These are phyloP conservation scores for Fusarium subglutinans DNA, from an alignment of 2,329 filamentous ascomycete species.

Conservation along the genomic window DNA sequence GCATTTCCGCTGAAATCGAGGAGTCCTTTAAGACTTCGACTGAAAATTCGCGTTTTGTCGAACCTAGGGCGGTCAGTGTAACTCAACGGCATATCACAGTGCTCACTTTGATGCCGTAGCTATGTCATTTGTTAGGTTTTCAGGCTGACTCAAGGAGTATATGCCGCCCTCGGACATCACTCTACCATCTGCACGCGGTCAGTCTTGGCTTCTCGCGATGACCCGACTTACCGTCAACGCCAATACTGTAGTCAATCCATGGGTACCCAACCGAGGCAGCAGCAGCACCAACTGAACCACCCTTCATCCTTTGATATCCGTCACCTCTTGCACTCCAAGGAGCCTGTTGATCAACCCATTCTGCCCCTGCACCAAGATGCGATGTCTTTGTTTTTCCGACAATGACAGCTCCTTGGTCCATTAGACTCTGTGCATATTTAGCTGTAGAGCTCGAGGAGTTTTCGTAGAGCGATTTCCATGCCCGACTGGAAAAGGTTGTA, in stretches of 20 bases:
- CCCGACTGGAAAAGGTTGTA: conserved; percentile 66
- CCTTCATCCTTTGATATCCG: conserved; percentile 51
- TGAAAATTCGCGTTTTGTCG: conserved; percentile 36
- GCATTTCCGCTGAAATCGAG: conserved; percentile 23
- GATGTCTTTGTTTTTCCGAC: conserved; percentile 63
- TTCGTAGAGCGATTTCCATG: conserved; percentile 64
- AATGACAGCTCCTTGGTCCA: conserved; percentile 67
- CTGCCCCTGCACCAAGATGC: conserved; percentile 55
- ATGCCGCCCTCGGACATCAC: conserved; percentile 40
- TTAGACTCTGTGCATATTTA: conserved; percentile 61
- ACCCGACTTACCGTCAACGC: conserved; percentile 48
- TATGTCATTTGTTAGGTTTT: conserved; percentile 13
- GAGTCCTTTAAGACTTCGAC: conserved; percentile 41
- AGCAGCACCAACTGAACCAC: conserved; percentile 52
- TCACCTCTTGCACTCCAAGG: conserved; percentile 60
- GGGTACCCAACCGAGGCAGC: conserved; percentile 51
- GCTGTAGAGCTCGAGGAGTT: conserved; percentile 56
- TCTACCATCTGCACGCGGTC: conserved; percentile 36
- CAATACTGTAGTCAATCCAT: conserved; percentile 53
- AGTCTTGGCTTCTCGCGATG: background rate
- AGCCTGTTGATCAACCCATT: conserved; percentile 54
- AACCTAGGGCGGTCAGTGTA: conserved; percentile 19
- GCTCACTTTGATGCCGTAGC: conserved; percentile 24
- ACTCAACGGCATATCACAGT: background rate
- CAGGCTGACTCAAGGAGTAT: conserved; percentile 44